Evolutionary conservation across 768 basidiomycete genomes (phyloP).

Genomic region (Rhizopogon vinicolor): DNA sequence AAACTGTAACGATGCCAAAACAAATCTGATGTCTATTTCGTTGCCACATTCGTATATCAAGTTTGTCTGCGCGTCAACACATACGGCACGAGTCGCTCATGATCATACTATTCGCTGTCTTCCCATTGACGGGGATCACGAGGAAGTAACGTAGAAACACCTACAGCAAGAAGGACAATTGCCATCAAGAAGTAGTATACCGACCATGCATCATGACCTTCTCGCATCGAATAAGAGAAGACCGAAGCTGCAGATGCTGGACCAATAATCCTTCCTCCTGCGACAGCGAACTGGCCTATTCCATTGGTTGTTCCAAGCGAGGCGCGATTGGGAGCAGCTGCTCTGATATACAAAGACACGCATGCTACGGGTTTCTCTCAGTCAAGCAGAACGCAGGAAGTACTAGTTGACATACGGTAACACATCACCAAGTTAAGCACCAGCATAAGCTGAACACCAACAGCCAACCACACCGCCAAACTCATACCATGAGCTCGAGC

Average conservation of each 20-base stretch:
- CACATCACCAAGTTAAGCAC: slow-evolving; percentile 23
- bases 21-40: too few relatives aligned
- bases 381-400: too few relatives aligned
- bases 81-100: not conserved
- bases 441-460: slow-evolving; percentile 44
- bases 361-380: not conserved
- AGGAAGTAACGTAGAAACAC: not conserved
- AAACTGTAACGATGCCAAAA: too few relatives aligned
- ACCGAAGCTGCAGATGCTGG: not conserved
- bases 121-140: not conserved
- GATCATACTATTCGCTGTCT: not conserved
- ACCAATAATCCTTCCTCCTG: not conserved
- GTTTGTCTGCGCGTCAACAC: too few relatives aligned
- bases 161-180: not conserved
- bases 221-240: not conserved
- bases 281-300: not conserved
- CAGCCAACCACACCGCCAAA: slow-evolving; percentile 40
- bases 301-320: not conserved
- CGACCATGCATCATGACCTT: not conserved
- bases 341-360: not conserved
- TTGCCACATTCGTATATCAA: too few relatives aligned
- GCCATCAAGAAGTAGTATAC: not conserved
- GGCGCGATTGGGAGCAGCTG: not conserved
- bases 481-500: slow-evolving; percentile 17
- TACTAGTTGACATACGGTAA: not conserved